These are phyloP conservation scores for Taxawa tesnikishii DNA, from an alignment of 2,329 filamentous ascomycete genomes.

Conservation along the genomic window DNA sequence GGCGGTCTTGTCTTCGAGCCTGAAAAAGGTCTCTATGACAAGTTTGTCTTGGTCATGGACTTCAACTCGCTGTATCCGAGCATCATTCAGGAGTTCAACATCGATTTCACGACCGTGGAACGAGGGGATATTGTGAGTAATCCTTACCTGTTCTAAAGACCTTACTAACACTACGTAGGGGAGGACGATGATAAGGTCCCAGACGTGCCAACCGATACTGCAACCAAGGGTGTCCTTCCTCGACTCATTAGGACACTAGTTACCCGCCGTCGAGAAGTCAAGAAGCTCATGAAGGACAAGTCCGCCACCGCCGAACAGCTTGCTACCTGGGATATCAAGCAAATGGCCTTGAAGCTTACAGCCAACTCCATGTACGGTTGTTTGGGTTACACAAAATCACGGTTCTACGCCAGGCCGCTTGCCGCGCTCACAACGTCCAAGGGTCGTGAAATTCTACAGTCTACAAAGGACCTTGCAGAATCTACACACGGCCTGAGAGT, in stretches of 20 bases:
- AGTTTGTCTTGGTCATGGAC: slow-evolving; percentile 98
- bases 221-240: slow-evolving; percentile 76
- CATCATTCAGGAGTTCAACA: slow-evolving; percentile 99
- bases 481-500: slow-evolving; percentile 72
- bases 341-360: slow-evolving; percentile 89
- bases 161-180: slow-evolving; percentile 13
- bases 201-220: slow-evolving; percentile 61
- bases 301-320: slow-evolving; percentile 74
- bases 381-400: slow-evolving; percentile 89
- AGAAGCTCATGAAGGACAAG: slow-evolving; percentile 93
- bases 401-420: slow-evolving; percentile 90
- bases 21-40: slow-evolving; percentile 94
- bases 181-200: slow-evolving; percentile 82
- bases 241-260: slow-evolving; percentile 87
- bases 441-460: slow-evolving; percentile 90
- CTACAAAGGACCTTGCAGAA: slow-evolving; percentile 92
- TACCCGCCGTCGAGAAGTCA: slow-evolving; percentile 77
- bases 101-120: slow-evolving; percentile 97
- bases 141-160: background rate
- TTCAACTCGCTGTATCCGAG: slow-evolving; percentile 98
- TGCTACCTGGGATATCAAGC: slow-evolving; percentile 95
- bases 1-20: slow-evolving; percentile 97
- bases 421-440: slow-evolving; percentile 96
- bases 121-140: slow-evolving; percentile 46
- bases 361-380: slow-evolving; percentile 99